A percentile compares a stretch with the other conserved stretches of the same genome.
phyloP scores from a whole-genome alignment of 75 land plant species.

The Sequoia sempervirens region DNA sequence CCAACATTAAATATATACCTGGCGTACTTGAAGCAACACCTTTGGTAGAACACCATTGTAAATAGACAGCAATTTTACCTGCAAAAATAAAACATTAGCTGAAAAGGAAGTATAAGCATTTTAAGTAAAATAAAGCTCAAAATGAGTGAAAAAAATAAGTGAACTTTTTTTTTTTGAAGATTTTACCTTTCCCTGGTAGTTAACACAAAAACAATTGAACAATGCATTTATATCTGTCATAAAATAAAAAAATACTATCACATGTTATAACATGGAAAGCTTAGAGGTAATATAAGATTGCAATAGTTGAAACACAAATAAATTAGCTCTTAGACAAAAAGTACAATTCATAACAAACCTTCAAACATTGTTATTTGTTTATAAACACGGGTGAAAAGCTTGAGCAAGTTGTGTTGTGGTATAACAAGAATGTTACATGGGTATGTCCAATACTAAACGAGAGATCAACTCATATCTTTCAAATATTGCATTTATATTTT shows the following conservation, averaged over 20 bases:
- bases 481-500: not conserved
- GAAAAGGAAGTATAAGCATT: not conserved
- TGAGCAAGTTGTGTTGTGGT: not conserved
- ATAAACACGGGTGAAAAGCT: not conserved
- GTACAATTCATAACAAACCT: not conserved
- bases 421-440: not conserved
- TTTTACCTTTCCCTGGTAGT: slow-evolving; percentile 82
- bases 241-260: slow-evolving; percentile 1
- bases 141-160: not conserved
- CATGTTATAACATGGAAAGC: not conserved
- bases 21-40: slow-evolving; percentile 72
- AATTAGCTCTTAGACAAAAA: not conserved
- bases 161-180: not conserved
- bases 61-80: slow-evolving; percentile 61
- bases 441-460: too few relatives aligned
- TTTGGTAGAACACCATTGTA: slow-evolving; percentile 80
- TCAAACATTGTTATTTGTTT: not conserved
- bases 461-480: not conserved
- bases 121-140: not conserved
- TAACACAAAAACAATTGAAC: slow-evolving; percentile 64
- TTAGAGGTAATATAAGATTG: not conserved
- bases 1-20: slow-evolving; percentile 37
- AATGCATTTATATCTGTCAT: slow-evolving; percentile 66
- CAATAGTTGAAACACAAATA: not conserved
- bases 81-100: not conserved